phyloP scores from a whole-genome alignment of 495 filamentous ascomycete genomes.

The Saxophila tyrrhenica region DNA sequence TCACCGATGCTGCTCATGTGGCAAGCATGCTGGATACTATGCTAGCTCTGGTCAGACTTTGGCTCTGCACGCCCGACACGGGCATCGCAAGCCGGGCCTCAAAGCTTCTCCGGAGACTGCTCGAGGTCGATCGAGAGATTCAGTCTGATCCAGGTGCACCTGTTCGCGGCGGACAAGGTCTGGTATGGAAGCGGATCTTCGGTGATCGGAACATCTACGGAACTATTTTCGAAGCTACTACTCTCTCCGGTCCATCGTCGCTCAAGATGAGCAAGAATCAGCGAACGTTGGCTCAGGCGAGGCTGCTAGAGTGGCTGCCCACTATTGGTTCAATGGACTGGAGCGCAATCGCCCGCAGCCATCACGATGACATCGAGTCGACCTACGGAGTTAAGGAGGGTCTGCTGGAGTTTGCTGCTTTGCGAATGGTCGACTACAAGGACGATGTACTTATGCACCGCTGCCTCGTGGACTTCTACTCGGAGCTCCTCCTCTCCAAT shows the following conservation, averaged over 20 bases:
- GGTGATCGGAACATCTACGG: conserved; percentile 54
- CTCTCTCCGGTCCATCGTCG: conserved; percentile 31
- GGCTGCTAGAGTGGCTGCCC: conserved; percentile 59
- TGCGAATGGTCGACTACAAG: conserved; percentile 58
- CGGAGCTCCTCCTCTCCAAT: conserved; percentile 24
- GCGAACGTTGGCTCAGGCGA: conserved; percentile 65
- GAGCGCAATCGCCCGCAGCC: conserved; percentile 44
- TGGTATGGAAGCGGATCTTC: conserved; percentile 65
- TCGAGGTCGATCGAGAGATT: conserved; percentile 48
- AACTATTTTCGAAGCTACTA: conserved; percentile 51
- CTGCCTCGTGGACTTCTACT: conserved; percentile 61
- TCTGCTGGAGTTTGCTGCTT: conserved; percentile 61
- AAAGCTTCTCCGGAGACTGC: conserved; percentile 53
- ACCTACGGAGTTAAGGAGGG: conserved; percentile 40
- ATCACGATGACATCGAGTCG: conserved; percentile 49
- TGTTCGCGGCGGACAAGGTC: conserved; percentile 46
- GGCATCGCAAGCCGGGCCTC: conserved; percentile 62
- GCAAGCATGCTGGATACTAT: conserved; percentile 54
- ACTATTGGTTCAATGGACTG: conserved; percentile 56
- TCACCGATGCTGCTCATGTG: conserved; percentile 56
- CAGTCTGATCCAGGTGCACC: conserved; percentile 27
- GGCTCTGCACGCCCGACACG: conserved; percentile 59
- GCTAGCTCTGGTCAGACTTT: conserved; percentile 49
- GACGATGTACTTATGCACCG: conserved; percentile 71
- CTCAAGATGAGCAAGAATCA: conserved; percentile 44